Conservation (phyloP, 257 asterid genomes). For the Catharanthus roseus region DNA sequence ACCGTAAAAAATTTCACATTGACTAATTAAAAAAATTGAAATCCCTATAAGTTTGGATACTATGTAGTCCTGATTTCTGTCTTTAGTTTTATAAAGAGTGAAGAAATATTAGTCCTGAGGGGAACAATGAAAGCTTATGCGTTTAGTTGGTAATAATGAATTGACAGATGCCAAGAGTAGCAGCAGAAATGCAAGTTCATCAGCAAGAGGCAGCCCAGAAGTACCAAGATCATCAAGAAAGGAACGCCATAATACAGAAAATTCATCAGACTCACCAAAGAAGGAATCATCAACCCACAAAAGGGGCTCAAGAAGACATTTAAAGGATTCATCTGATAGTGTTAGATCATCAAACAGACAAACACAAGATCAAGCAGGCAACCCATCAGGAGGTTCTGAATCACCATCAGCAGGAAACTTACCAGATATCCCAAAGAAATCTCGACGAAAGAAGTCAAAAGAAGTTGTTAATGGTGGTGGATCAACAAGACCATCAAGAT, state of each 20-base stretch:
- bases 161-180: slow-evolving; percentile 25
- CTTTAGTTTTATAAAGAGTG: too few species aligned
- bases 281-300: slow-evolving; percentile 45
- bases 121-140: too few species aligned
- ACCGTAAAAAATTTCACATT: too few species aligned
- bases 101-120: too few species aligned
- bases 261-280: slow-evolving; percentile 31
- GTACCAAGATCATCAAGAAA: slow-evolving; percentile 44
- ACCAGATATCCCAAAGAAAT: slow-evolving; percentile 41
- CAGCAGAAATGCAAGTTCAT: slow-evolving; percentile 24
- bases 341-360: slow-evolving; percentile 22
- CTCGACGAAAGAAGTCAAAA: slow-evolving; percentile 43
- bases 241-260: slow-evolving; percentile 29
- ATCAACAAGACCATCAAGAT: slow-evolving; percentile 19
- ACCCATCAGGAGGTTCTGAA: slow-evolving; percentile 28
- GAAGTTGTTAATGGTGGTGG: slow-evolving; percentile 25
- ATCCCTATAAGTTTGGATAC: too few species aligned
- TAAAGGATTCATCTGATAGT: slow-evolving; percentile 44
- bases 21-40: too few species aligned
- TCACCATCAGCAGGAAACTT: slow-evolving; percentile 27
- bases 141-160: too few species aligned
- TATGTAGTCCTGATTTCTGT: too few species aligned
- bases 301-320: slow-evolving; percentile 40
- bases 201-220: slow-evolving; percentile 29
- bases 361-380: slow-evolving; percentile 22